Conservation (phyloP, 129 eudicot species). For the Kitagawia praeruptora region DNA sequence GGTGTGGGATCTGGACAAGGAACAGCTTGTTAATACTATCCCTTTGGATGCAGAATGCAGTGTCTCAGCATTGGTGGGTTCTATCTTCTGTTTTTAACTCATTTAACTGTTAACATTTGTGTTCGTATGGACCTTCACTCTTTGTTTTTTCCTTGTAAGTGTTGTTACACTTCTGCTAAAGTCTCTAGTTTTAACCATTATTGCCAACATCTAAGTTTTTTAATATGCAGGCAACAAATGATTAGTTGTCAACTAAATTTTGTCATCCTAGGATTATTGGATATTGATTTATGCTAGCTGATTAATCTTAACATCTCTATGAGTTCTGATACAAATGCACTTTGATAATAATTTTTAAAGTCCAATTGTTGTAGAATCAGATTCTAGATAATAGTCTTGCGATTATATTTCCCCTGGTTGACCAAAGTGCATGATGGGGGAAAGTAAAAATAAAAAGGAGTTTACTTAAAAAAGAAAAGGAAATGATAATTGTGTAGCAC, state of each 20-base stretch:
- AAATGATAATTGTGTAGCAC: not conserved
- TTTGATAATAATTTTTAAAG: not conserved
- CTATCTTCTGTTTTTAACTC: slow-evolving; percentile 1
- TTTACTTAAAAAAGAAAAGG: not conserved
- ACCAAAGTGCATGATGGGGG: not conserved
- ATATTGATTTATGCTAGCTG: not conserved
- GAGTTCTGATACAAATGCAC: not conserved
- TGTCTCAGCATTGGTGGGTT: slow-evolving; percentile 74
- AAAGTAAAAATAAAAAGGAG: not conserved
- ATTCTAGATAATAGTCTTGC: not conserved
- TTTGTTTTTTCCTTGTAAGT: not conserved
- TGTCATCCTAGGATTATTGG: not conserved
- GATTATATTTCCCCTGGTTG: not conserved
- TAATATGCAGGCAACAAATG: not conserved
- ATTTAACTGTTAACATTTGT: not conserved
- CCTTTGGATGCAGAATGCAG: slow-evolving; percentile 65
- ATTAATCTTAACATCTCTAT: not conserved
- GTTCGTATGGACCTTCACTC: not conserved
- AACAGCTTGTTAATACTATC: slow-evolving; percentile 72
- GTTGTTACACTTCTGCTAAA: not conserved
- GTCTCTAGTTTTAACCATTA: not conserved
- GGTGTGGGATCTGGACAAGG: slow-evolving; percentile 97
- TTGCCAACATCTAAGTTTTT: too few relatives aligned
- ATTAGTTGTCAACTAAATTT: not conserved
- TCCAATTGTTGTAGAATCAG: not conserved